Conservation (phyloP, 1,284 basidiomycete genomes). For the Cryptococcus sp. region DNA sequence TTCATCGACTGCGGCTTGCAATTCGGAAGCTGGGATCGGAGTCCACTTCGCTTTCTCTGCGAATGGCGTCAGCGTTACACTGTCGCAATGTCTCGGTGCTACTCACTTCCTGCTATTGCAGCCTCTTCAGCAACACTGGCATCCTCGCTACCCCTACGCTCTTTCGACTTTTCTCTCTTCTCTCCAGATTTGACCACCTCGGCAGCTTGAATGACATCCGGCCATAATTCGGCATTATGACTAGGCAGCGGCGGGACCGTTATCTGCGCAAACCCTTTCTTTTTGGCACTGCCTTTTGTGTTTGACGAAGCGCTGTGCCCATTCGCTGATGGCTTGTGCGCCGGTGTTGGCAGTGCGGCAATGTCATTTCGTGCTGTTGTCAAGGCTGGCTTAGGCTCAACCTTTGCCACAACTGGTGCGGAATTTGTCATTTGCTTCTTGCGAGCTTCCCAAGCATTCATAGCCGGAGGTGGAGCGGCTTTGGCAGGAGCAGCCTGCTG, state of each 20-base stretch:
- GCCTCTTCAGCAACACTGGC: conserved; percentile 18
- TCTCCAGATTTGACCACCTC: conserved; percentile 33
- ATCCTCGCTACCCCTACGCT: conserved; percentile 30
- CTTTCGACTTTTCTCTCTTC: conserved; percentile 32
- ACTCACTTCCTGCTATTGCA: conserved; percentile 17
- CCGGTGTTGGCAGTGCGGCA: background rate
- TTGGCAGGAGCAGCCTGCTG: conserved; percentile 22
- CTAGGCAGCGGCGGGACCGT: conserved; percentile 17
- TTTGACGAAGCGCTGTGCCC: conserved; percentile 3
- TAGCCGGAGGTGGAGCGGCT: conserved; percentile 28
- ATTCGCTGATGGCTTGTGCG: conserved; percentile 9
- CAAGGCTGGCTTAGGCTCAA: background rate
- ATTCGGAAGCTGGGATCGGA: conserved; percentile 49
- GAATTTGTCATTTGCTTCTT: conserved; percentile 36
- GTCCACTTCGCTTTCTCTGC: conserved; percentile 53
- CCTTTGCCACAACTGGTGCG: conserved; percentile 12
- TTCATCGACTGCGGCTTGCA: conserved; percentile 52
- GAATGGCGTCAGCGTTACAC: too few species aligned
- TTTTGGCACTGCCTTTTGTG: conserved; percentile 18
- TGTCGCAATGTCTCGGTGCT: conserved; percentile 19
- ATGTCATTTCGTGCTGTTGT: too few species aligned
- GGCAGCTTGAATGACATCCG: conserved; percentile 43
- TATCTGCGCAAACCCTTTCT: conserved; percentile 15
- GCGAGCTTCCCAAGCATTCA: conserved; percentile 47
- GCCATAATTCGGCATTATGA: conserved; percentile 41